Conservation (phyloP, 2,329 filamentous ascomycete species). For the Fusarium irregulare region DNA sequence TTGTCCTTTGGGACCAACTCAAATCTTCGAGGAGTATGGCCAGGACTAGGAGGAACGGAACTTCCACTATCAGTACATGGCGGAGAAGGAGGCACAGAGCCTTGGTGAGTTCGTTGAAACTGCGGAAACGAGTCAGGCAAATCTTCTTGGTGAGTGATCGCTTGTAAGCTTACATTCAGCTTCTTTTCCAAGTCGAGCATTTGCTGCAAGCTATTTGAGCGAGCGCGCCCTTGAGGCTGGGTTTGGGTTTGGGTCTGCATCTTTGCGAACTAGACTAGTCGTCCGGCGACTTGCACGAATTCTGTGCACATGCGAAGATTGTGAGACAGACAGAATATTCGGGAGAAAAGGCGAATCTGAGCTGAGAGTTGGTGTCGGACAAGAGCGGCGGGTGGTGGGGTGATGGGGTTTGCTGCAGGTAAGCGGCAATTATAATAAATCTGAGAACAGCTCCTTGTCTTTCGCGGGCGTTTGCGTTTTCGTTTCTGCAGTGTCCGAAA, state of each 20-base stretch:
- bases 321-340: conserved; percentile 17
- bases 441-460: conserved; percentile 5
- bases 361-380: conserved; percentile 20
- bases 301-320: conserved; percentile 33
- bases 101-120: conserved; percentile 36
- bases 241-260: conserved; percentile 21
- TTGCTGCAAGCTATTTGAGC: conserved; percentile 63
- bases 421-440: conserved; percentile 22
- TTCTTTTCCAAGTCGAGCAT: conserved; percentile 71
- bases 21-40: conserved; percentile 41
- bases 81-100: conserved; percentile 34
- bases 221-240: conserved; percentile 35
- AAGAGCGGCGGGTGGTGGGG: conserved; percentile 10
- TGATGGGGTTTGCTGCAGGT: conserved; percentile 34
- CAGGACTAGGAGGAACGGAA: conserved; percentile 38
- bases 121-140: conserved; percentile 8
- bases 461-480: conserved; percentile 19
- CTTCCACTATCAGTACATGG: conserved; percentile 18
- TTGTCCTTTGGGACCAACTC: conserved; percentile 44
- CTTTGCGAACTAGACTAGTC: neutral
- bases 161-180: conserved; percentile 62
- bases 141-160: neutral
- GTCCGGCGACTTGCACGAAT: conserved; percentile 17
- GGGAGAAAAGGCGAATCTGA: conserved; percentile 18
- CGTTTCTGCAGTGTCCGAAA: conserved; percentile 6